Evolutionary conservation across 2,329 filamentous ascomycete species (phyloP).

Genomic region (Mycosphaerella arachidis): DNA sequence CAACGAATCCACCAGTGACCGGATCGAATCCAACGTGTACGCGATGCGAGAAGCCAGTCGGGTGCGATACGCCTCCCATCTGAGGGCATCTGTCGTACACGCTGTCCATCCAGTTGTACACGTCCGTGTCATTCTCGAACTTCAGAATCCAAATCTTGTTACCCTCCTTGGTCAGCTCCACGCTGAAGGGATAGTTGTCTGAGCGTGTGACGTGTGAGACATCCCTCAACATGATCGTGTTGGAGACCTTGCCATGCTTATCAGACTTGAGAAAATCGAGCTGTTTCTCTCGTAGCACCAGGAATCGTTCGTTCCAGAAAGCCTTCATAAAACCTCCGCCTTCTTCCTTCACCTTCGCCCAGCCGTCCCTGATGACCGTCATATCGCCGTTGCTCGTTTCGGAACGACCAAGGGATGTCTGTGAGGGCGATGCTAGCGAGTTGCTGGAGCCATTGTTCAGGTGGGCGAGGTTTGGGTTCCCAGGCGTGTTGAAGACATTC

Average conservation of each 20-base stretch:
- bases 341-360: conserved; percentile 86
- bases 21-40: conserved; percentile 98
- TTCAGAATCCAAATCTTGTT: conserved; percentile 84
- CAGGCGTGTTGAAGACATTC: conserved; percentile 64
- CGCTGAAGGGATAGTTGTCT: conserved; percentile 84
- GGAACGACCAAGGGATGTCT: conserved; percentile 38
- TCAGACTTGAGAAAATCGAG: conserved; percentile 93
- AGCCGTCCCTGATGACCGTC: conserved; percentile 57
- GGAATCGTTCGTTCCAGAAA: conserved; percentile 81
- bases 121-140: conserved; percentile 91
- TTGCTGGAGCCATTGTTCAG: conserved; percentile 30
- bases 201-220: conserved; percentile 87
- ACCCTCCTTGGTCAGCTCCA: conserved; percentile 88
- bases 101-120: conserved; percentile 98
- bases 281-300: conserved; percentile 87
- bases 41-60: conserved; percentile 94
- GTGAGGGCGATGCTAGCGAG: conserved; percentile 35
- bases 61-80: conserved; percentile 97
- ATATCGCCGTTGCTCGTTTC: conserved; percentile 37
- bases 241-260: conserved; percentile 73
- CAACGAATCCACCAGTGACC: conserved; percentile 89
- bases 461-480: conserved; percentile 57
- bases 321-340: conserved; percentile 58
- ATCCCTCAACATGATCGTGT: conserved; percentile 78
- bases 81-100: conserved; percentile 95